phyloP scores from a whole-genome alignment of 352 stramenopile genomes.

The Globisporangium camurandrum region DNA sequence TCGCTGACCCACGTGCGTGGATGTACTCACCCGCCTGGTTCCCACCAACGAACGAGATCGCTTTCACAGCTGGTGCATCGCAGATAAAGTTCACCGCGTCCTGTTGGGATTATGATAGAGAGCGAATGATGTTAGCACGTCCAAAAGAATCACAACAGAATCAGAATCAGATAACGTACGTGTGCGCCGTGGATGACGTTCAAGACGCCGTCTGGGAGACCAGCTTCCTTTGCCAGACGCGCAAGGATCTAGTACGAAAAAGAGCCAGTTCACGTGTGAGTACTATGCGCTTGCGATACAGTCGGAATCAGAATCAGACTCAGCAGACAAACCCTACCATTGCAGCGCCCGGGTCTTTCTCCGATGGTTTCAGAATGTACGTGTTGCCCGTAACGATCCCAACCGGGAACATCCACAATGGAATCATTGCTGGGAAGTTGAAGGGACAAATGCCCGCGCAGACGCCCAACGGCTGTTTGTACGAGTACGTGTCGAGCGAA shows the following conservation, averaged over 20 bases:
- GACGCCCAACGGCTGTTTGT: slow-evolving; percentile 93
- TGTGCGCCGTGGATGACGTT: slow-evolving; percentile 91
- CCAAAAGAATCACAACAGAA: too few relatives aligned
- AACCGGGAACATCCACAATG: slow-evolving; percentile 89
- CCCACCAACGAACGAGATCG: slow-evolving; percentile 95
- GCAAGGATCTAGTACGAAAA: slow-evolving; percentile 68
- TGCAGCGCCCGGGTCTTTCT: slow-evolving; percentile 86
- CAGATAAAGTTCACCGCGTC: slow-evolving; percentile 95
- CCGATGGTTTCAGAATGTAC: slow-evolving; percentile 95
- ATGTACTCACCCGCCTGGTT: slow-evolving; percentile 94
- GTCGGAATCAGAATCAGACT: background rate
- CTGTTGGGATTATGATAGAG: slow-evolving; percentile 17
- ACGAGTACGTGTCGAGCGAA: slow-evolving; percentile 94
- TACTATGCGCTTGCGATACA: background rate
- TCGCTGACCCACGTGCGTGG: slow-evolving; percentile 73
- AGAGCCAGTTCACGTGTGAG: background rate
- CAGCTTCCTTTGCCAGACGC: slow-evolving; percentile 88
- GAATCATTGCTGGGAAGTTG: slow-evolving; percentile 98
- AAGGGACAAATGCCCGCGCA: slow-evolving; percentile 92
- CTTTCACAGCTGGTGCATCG: slow-evolving; percentile 89
- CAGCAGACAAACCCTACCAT: slow-evolving; percentile 37
- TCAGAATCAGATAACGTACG: slow-evolving; percentile 20
- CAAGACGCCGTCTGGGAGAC: slow-evolving; percentile 92
- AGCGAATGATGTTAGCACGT: background rate
- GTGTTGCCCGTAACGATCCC: slow-evolving; percentile 92